A percentile compares a stretch with the other conserved stretches of the same genome.
Conservation (phyloP, 2,329 filamentous ascomycete species). For the Pyrenophora tritici-repentis region DNA sequence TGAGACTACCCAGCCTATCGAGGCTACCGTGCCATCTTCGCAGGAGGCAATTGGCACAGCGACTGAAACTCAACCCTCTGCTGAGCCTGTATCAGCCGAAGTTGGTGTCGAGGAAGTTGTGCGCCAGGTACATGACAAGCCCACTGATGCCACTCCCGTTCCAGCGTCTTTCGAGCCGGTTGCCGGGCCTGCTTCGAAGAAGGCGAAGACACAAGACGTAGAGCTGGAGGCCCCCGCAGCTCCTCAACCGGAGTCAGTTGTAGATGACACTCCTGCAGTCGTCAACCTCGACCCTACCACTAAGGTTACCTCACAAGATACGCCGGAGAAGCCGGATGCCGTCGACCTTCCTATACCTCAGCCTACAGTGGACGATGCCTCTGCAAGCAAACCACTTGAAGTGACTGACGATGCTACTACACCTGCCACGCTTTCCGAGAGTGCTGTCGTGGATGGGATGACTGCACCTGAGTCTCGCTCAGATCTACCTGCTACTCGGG, state of each 20-base stretch:
- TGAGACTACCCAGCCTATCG: not conserved
- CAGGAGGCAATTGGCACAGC: not conserved
- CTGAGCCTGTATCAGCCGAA: not conserved
- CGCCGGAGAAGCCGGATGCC: not conserved
- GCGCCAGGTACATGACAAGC: not conserved
- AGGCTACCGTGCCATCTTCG: not conserved
- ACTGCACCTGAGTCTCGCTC: not conserved
- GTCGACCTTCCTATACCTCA: not conserved
- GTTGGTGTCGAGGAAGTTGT: not conserved
- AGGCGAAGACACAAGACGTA: constrained; percentile 19
- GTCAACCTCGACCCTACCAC: not conserved
- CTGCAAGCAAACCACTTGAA: not conserved
- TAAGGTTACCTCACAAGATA: not conserved
- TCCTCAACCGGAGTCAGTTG: not conserved
- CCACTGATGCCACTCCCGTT: constrained; percentile 3
- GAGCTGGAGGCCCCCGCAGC: not conserved
- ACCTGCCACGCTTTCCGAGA: not conserved
- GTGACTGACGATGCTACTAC: not conserved
- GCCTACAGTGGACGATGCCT: not conserved
- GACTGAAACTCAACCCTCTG: not conserved
- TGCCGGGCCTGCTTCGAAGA: constrained; percentile 20
- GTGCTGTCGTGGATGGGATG: not conserved
- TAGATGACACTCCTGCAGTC: not conserved
- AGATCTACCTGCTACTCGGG: not conserved
- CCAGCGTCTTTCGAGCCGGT: constrained; percentile 1